A percentile compares a stretch with the other conserved stretches of the same genome.
phyloP scores from a whole-genome alignment of 768 basidiomycete species.

The Podaxis sp. region DNA sequence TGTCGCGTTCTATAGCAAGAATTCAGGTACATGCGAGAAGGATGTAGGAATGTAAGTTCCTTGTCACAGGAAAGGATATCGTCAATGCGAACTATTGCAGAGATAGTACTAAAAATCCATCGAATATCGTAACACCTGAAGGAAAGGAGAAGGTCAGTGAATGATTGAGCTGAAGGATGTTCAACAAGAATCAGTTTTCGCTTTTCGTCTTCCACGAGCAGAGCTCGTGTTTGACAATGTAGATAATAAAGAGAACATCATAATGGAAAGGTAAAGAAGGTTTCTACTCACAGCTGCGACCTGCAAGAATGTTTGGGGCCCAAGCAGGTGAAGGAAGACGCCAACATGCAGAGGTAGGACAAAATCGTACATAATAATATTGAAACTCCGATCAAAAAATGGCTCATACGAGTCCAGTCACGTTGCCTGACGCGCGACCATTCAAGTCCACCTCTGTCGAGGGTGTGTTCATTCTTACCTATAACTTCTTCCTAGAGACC shows the following conservation, averaged over 20 bases:
- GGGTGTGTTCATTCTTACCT: slow-evolving; percentile 4
- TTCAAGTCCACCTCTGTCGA: slow-evolving; percentile 12
- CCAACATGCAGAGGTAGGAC: not conserved
- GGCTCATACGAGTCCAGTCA: not conserved
- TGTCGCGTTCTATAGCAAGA: slow-evolving; percentile 41
- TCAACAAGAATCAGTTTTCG: slow-evolving; percentile 27
- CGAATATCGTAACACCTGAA: slow-evolving; percentile 2
- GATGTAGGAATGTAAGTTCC: not conserved
- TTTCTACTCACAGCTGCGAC: slow-evolving; percentile 18
- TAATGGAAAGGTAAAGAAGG: slow-evolving; percentile 18
- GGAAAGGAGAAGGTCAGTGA: not conserved
- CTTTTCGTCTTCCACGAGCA: slow-evolving; percentile 49
- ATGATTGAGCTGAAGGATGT: slow-evolving; percentile 14
- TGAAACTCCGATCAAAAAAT: slow-evolving; percentile 36
- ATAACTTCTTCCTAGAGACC: not conserved
- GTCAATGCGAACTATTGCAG: not conserved
- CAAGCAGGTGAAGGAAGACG: not conserved
- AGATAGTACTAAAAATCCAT: slow-evolving; percentile 5
- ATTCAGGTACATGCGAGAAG: slow-evolving; percentile 14
- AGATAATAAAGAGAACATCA: slow-evolving; percentile 78
- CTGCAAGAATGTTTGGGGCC: not conserved
- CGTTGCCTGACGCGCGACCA: not conserved
- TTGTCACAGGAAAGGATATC: not conserved
- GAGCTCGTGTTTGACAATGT: slow-evolving; percentile 80
- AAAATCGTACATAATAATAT: slow-evolving; percentile 11